phyloP scores from a whole-genome alignment of 2,329 filamentous ascomycete species.

The Karstenula rhodostoma region DNA sequence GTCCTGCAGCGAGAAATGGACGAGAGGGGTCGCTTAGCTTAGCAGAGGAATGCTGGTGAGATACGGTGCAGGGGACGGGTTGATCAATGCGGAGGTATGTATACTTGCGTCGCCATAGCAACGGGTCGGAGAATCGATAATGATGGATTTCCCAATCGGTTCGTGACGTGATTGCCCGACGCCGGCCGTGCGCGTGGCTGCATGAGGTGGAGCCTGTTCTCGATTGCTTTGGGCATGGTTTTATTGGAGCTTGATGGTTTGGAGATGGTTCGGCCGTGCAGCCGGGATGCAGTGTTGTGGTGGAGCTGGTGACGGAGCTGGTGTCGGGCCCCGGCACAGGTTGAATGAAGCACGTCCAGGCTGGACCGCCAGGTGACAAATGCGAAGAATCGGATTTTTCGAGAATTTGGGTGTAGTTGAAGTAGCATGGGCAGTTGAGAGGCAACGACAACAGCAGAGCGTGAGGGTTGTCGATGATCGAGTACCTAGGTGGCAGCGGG shows the following conservation, averaged over 20 bases:
- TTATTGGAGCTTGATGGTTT: conserved; percentile 1
- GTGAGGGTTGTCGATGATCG: background rate
- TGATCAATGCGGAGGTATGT: conserved; percentile 37
- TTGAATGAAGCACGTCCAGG: background rate
- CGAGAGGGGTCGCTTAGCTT: conserved; percentile 43
- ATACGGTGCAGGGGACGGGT: conserved; percentile 39
- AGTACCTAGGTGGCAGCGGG: background rate
- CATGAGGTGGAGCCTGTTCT: conserved; percentile 2
- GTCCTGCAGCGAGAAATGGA: conserved; percentile 37
- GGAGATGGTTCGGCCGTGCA: conserved; percentile 1
- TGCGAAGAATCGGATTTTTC: background rate
- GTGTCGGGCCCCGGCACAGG: background rate
- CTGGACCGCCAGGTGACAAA: conserved; percentile 13
- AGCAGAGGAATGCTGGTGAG: conserved; percentile 46
- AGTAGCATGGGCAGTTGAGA: too few relatives aligned
- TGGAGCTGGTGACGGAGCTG: background rate
- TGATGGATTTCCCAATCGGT: conserved; percentile 15
- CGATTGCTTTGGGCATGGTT: background rate
- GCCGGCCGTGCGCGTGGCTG: conserved; percentile 4
- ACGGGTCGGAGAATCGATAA: conserved; percentile 26
- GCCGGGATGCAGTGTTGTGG: conserved; percentile 1
- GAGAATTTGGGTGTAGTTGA: background rate
- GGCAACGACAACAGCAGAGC: background rate
- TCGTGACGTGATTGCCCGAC: conserved; percentile 28
- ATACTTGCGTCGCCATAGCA: conserved; percentile 45